Percentiles rank a stretch among this genome's conserved stretches.
Conservation (phyloP, 148 eudicot genomes). For the Chenopodium berlandieri region DNA sequence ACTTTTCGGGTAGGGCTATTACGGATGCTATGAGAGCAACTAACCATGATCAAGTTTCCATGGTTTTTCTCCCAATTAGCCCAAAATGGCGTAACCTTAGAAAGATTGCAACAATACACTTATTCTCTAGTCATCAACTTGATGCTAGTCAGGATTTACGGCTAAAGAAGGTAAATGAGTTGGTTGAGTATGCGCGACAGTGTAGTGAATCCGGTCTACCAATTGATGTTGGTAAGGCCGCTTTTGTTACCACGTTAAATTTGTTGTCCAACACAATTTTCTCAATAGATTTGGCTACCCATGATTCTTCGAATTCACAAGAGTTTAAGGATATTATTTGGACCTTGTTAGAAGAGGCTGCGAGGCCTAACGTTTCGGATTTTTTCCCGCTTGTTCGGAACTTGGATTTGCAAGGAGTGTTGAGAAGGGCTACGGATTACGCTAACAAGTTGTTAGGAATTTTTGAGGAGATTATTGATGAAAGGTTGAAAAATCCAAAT, state of each 20-base stretch:
- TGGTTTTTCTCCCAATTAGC: conserved; percentile 28
- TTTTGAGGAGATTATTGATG: conserved; percentile 22
- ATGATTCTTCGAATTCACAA: neutral
- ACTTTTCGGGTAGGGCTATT: conserved; percentile 17
- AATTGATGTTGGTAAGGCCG: conserved; percentile 34
- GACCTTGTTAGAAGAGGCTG: neutral
- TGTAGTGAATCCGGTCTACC: neutral
- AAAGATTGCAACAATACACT: conserved; percentile 17
- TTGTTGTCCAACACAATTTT: conserved; percentile 29
- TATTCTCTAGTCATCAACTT: conserved; percentile 25
- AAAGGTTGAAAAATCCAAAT: conserved; percentile 3
- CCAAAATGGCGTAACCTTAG: conserved; percentile 31
- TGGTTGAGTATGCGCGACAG: conserved; percentile 5
- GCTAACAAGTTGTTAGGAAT: neutral
- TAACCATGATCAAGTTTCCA: conserved; percentile 20
- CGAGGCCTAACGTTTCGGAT: conserved; percentile 24
- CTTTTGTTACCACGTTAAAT: conserved; percentile 19
- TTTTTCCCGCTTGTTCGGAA: conserved; percentile 8
- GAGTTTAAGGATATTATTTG: conserved; percentile 28
- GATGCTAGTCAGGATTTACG: conserved; percentile 26
- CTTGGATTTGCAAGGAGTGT: conserved; percentile 30
- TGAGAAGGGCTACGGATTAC: neutral
- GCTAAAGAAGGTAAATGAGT: conserved; percentile 22
- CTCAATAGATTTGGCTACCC: conserved; percentile 29
- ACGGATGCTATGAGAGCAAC: neutral